Evolutionary conservation across 768 basidiomycete genomes (phyloP).

Genomic region (Boletus subcaerulescens): DNA sequence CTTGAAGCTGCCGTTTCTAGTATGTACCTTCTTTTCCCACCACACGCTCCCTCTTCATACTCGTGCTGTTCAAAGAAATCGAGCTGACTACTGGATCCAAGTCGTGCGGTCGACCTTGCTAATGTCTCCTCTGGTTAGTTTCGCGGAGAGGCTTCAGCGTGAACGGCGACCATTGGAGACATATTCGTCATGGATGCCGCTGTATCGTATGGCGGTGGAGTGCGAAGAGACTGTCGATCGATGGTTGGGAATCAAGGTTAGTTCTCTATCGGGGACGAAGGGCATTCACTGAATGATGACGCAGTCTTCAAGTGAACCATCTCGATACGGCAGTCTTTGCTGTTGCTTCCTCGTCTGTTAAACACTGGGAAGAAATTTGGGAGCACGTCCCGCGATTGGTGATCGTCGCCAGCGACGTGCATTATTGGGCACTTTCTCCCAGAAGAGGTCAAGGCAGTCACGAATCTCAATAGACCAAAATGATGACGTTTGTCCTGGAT

Average conservation of each 20-base stretch:
- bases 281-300: neutral
- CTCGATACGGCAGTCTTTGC: slow-evolving; percentile 33
- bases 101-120: too few species aligned
- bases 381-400: slow-evolving; percentile 27
- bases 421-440: slow-evolving; percentile 16
- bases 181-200: slow-evolving; percentile 47
- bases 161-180: slow-evolving; percentile 13
- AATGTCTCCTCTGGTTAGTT: too few species aligned
- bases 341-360: slow-evolving; percentile 32
- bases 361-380: slow-evolving; percentile 24
- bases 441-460: slow-evolving; percentile 27
- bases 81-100: too few species aligned
- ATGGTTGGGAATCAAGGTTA: slow-evolving; percentile 47
- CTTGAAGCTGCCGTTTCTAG: too few species aligned
- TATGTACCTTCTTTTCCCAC: too few species aligned
- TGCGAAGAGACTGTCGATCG: slow-evolving; percentile 34
- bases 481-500: too few species aligned
- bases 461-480: slow-evolving; percentile 25
- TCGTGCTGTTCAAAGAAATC: too few species aligned
- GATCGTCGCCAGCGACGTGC: slow-evolving; percentile 31
- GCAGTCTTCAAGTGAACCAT: slow-evolving; percentile 37
- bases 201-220: neutral
- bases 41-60: too few species aligned
- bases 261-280: neutral
- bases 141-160: neutral